Evolutionary conservation across 441 rosid species (phyloP).

Genomic region (Eruca vesicaria): DNA sequence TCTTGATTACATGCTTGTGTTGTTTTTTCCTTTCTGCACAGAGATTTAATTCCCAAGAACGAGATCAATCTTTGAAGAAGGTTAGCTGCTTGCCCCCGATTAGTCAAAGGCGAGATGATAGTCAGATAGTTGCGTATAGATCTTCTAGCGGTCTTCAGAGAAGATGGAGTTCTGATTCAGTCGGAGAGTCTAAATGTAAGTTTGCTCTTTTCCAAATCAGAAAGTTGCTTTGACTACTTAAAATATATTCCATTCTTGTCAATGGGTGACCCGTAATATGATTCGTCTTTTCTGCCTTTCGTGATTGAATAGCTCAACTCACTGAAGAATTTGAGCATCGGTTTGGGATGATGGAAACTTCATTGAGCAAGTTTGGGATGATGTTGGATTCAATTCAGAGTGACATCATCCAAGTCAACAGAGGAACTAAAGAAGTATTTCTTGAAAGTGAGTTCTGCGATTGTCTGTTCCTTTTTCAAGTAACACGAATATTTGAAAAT

Average conservation of each 20-base stretch:
- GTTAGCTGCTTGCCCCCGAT: constrained; percentile 48
- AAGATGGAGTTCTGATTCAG: constrained; percentile 57
- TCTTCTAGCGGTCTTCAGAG: constrained; percentile 47
- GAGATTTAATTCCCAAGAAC: constrained; percentile 80
- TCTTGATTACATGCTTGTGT: constrained; percentile 16
- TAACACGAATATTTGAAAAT: neutral
- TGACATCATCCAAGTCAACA: constrained; percentile 80
- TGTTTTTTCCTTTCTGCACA: constrained; percentile 27
- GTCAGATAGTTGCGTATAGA: constrained; percentile 55
- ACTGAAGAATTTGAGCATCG: constrained; percentile 74
- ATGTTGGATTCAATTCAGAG: constrained; percentile 80
- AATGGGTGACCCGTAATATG: neutral
- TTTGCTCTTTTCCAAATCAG: neutral
- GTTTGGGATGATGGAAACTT: constrained; percentile 73
- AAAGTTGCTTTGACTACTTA: neutral
- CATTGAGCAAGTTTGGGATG: constrained; percentile 72
- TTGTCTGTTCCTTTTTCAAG: neutral
- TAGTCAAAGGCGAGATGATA: constrained; percentile 60
- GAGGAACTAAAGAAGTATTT: constrained; percentile 71
- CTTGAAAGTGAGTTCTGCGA: constrained; percentile 60
- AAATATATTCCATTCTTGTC: neutral
- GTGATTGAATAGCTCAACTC: constrained; percentile 52
- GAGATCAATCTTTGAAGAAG: constrained; percentile 54
- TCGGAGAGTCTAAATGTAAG: constrained; percentile 58
- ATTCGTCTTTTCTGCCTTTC: constrained; percentile 23